phyloP scores from a whole-genome alignment of 2,329 filamentous ascomycete species.

The Fusarium palustre region DNA sequence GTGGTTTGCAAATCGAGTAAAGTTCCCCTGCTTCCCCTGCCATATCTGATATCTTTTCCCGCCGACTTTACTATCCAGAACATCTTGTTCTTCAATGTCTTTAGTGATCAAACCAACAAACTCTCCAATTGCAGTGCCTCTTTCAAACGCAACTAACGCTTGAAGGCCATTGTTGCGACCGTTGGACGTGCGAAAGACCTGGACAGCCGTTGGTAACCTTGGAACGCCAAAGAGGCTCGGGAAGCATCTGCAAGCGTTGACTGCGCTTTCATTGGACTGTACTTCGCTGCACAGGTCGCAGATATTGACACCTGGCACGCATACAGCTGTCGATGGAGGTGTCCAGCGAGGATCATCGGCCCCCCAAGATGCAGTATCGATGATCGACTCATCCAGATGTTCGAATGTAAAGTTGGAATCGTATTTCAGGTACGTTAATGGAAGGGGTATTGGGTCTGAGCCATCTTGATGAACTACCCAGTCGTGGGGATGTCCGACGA shows the following conservation, averaged over 20 bases:
- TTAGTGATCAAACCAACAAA: background rate
- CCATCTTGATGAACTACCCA: constrained; percentile 6
- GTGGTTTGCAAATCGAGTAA: background rate
- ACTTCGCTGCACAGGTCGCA: background rate
- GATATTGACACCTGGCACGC: background rate
- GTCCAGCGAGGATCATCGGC: constrained; percentile 3
- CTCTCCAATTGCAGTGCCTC: background rate
- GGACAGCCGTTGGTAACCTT: background rate
- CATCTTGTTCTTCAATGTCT: background rate
- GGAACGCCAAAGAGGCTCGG: background rate
- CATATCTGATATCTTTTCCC: background rate
- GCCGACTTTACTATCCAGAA: background rate
- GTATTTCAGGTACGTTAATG: background rate
- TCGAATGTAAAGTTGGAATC: background rate
- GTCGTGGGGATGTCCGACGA: constrained; percentile 1
- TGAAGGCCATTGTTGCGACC: constrained; percentile 6
- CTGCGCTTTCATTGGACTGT: background rate
- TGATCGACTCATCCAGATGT: background rate
- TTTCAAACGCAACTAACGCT: background rate
- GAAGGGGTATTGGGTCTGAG: background rate
- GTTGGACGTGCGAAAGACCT: background rate
- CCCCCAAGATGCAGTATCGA: background rate
- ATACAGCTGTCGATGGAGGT: background rate
- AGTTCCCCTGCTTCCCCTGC: background rate
- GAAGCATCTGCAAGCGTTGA: constrained; percentile 1